A percentile compares a stretch with the other conserved stretches of the same genome.
phyloP scores from a whole-genome alignment of 1,284 basidiomycete genomes.

The Naganishia liquefaciens region DNA sequence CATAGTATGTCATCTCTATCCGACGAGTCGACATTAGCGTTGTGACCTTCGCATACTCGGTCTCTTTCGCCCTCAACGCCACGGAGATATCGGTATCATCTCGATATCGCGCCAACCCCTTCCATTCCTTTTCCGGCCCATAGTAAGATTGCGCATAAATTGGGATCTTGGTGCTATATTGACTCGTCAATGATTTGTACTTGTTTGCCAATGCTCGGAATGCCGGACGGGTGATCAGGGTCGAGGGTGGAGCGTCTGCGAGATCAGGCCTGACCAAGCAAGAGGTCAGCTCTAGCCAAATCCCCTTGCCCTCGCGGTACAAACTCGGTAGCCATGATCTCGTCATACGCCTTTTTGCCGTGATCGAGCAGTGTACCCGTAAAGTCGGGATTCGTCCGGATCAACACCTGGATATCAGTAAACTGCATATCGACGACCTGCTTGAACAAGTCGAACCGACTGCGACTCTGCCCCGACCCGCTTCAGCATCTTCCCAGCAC shows the following conservation, averaged over 20 bases:
- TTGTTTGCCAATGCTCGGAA: constrained; percentile 46
- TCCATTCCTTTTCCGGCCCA: constrained; percentile 47
- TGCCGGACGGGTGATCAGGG: constrained; percentile 42
- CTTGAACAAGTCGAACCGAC: constrained; percentile 33
- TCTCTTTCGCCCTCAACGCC: constrained; percentile 42
- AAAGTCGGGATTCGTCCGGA: constrained; percentile 75
- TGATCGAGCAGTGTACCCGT: constrained; percentile 65
- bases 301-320: background rate
- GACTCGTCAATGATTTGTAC: constrained; percentile 42
- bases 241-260: constrained; percentile 43
- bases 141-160: constrained; percentile 33
- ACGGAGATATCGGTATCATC: constrained; percentile 38
- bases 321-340: constrained; percentile 52
- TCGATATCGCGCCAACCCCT: constrained; percentile 56
- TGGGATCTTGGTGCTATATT: constrained; percentile 31
- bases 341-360: constrained; percentile 65
- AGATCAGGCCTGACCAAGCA: constrained; percentile 37
- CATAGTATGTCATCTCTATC: constrained; percentile 79
- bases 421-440: constrained; percentile 62
- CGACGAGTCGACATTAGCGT: constrained; percentile 73
- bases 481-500: background rate
- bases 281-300: background rate
- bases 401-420: constrained; percentile 64
- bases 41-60: constrained; percentile 82
- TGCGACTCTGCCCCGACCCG: constrained; percentile 25